Evolutionary conservation across 441 rosid species (phyloP).

Genomic region (Syzygium syzygioides): DNA sequence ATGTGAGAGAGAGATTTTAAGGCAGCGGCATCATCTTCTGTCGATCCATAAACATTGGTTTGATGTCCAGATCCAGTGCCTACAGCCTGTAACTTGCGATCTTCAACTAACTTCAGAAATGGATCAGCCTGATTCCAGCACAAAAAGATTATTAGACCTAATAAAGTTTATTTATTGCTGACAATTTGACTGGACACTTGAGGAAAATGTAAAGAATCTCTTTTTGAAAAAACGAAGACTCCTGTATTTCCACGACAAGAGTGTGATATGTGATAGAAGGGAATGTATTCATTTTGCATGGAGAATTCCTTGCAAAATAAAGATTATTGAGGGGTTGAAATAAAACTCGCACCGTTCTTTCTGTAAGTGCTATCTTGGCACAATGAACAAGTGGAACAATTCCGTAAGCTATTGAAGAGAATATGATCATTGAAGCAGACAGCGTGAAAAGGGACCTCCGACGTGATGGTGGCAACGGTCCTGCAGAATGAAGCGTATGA

Average conservation of each 20-base stretch:
- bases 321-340: background rate
- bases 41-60: constrained; percentile 50
- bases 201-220: background rate
- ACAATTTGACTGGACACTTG: background rate
- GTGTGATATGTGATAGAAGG: background rate
- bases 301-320: background rate
- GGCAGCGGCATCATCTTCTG: constrained; percentile 72
- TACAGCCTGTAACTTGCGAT: constrained; percentile 64
- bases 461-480: constrained; percentile 64
- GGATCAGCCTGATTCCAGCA: constrained; percentile 72
- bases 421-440: constrained; percentile 84
- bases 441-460: constrained; percentile 79
- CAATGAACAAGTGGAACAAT: constrained; percentile 46
- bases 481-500: constrained; percentile 33
- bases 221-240: background rate
- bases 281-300: background rate
- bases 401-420: constrained; percentile 71
- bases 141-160: background rate
- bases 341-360: constrained; percentile 44
- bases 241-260: background rate
- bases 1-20: constrained; percentile 49
- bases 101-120: constrained; percentile 68
- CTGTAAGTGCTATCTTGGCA: constrained; percentile 49
- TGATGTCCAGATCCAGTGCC: constrained; percentile 25
- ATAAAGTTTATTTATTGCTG: background rate